A percentile compares a stretch with the other conserved stretches of the same genome.
Conservation (phyloP, 2,329 filamentous ascomycete genomes). For the Talaromyces sp. region DNA sequence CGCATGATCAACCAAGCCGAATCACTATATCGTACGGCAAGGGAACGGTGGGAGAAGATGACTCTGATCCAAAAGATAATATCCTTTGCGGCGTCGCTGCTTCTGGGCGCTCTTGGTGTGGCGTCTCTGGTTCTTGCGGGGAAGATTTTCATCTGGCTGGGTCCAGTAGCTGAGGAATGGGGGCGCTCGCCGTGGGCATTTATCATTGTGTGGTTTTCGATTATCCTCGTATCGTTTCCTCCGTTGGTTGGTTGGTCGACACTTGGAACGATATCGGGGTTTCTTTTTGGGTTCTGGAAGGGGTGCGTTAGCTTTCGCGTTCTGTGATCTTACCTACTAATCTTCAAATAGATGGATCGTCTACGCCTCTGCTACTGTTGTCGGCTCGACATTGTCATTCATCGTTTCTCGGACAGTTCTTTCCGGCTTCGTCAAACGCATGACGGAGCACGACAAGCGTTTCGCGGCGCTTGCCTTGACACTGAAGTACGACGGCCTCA, state of each 20-base stretch:
- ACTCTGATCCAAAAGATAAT: slow-evolving; percentile 59
- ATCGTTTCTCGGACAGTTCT: slow-evolving; percentile 75
- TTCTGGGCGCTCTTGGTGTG: slow-evolving; percentile 56
- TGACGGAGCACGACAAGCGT: slow-evolving; percentile 77
- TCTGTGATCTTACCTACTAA: neutral
- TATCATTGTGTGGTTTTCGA: slow-evolving; percentile 69
- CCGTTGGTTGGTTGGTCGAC: slow-evolving; percentile 85
- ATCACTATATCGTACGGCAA: slow-evolving; percentile 31
- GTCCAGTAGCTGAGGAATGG: slow-evolving; percentile 72
- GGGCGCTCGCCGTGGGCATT: slow-evolving; percentile 68
- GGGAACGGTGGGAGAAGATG: slow-evolving; percentile 38
- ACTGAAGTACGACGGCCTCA: slow-evolving; percentile 82
- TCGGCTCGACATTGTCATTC: slow-evolving; percentile 76
- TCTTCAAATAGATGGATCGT: slow-evolving; percentile 68
- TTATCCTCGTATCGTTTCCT: slow-evolving; percentile 76
- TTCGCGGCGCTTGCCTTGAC: slow-evolving; percentile 88
- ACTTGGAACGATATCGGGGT: slow-evolving; percentile 65
- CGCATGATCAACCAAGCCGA: slow-evolving; percentile 37
- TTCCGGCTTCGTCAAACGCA: slow-evolving; percentile 70
- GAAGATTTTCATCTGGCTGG: slow-evolving; percentile 71
- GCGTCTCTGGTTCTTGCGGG: slow-evolving; percentile 76
- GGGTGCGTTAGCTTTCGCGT: slow-evolving; percentile 52
- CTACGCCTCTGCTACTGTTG: slow-evolving; percentile 71
- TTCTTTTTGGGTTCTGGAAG: slow-evolving; percentile 68
- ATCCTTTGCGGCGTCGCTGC: slow-evolving; percentile 51